These are phyloP conservation scores for Aphanocladium album DNA, from an alignment of 2,329 filamentous ascomycete species.

Conservation along the genomic window DNA sequence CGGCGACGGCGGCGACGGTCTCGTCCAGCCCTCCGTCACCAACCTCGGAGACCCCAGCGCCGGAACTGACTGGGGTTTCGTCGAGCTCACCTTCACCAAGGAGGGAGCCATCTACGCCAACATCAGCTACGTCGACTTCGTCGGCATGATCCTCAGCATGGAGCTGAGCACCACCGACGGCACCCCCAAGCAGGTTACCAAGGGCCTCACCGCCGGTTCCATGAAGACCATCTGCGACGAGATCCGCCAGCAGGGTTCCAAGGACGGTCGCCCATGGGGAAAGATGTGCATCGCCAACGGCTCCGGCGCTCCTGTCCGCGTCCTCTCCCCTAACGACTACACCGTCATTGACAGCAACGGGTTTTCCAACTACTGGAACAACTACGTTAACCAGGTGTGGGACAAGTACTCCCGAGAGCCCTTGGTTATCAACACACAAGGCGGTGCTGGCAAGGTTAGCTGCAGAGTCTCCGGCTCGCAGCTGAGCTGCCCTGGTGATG, in stretches of 20 bases:
- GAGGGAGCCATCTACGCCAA: constrained; percentile 39
- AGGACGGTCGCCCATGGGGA: constrained; percentile 40
- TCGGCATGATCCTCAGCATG: constrained; percentile 48
- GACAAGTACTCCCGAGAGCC: constrained; percentile 31
- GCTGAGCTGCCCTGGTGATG: constrained; percentile 38
- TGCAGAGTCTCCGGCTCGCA: constrained; percentile 33
- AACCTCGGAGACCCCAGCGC: constrained; percentile 40
- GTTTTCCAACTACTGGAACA: constrained; percentile 38
- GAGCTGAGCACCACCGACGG: constrained; percentile 33
- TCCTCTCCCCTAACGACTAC: constrained; percentile 41
- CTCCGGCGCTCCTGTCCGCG: constrained; percentile 35
- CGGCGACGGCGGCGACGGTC: constrained; percentile 24
- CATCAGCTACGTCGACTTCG: constrained; percentile 48
- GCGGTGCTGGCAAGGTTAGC: constrained; percentile 31
- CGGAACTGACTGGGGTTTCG: constrained; percentile 43
- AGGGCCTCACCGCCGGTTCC: constrained; percentile 33
- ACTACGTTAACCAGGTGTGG: constrained; percentile 45
- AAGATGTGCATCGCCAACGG: constrained; percentile 37
- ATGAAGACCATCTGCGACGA: constrained; percentile 37
- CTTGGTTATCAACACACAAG: constrained; percentile 41
- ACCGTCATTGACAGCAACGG: constrained; percentile 27
- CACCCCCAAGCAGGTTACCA: constrained; percentile 30
- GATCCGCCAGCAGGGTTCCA: constrained; percentile 30
- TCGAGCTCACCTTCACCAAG: constrained; percentile 42
- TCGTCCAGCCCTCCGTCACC: constrained; percentile 45